phyloP scores from a whole-genome alignment of 2,329 filamentous ascomycete species.

The Arachnomyces sp. region DNA sequence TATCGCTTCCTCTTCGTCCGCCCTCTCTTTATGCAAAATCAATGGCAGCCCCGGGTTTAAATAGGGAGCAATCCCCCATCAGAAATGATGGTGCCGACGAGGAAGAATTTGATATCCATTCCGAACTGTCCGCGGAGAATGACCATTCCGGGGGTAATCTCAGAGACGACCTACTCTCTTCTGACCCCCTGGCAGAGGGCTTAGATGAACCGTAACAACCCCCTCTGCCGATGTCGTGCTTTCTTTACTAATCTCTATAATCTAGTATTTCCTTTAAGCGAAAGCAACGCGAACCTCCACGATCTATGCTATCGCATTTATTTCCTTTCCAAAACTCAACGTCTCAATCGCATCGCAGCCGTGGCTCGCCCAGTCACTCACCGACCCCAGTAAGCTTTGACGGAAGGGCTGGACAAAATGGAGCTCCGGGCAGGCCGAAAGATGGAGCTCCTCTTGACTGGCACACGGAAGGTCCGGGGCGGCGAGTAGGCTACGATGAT shows the following conservation, averaged over 20 bases:
- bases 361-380: conserved; percentile 1
- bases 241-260: conserved; percentile 1
- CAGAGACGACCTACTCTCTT: conserved; percentile 16
- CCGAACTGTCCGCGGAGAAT: no score
- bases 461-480: conserved; percentile 81
- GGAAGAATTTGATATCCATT: conserved; percentile 4
- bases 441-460: conserved; percentile 56
- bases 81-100: neutral
- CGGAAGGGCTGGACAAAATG: conserved; percentile 6
- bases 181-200: conserved; percentile 23
- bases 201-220: conserved; percentile 29
- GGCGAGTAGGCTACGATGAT: conserved; percentile 90
- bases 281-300: conserved; percentile 33
- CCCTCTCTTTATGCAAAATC: neutral
- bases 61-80: no score
- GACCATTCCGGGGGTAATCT: conserved; percentile 10
- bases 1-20: conserved; percentile 13
- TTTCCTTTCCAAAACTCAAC: conserved; percentile 21
- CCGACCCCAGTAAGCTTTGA: no score
- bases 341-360: no score
- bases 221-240: neutral
- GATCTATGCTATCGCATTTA: conserved; percentile 34
- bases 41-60: conserved; percentile 13
- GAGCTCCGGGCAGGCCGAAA: conserved; percentile 27
- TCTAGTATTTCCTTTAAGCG: conserved; percentile 36